Evolutionary conservation across 805 yeast species (phyloP).

Genomic region (Lipomyces spencermartinsiae): DNA sequence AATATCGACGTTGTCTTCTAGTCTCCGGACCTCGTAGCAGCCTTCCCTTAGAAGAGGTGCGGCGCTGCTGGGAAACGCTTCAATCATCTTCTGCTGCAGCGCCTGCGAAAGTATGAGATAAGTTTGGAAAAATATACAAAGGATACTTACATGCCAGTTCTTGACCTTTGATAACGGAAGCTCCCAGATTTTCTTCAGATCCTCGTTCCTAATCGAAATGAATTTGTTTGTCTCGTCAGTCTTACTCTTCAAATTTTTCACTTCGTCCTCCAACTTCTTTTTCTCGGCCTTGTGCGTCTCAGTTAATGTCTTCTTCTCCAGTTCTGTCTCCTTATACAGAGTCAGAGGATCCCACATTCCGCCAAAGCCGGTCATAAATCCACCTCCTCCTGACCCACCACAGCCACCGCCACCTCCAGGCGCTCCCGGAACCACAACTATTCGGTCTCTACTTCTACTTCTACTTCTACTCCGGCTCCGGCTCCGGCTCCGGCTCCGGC

Average conservation of each 20-base stretch:
- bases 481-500: background rate
- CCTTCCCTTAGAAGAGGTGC: slow-evolving; percentile 6
- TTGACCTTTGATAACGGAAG: slow-evolving; percentile 22
- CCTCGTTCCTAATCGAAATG: slow-evolving; percentile 13
- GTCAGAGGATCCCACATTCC: slow-evolving; percentile 1
- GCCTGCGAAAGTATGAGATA: background rate
- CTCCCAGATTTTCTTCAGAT: slow-evolving; percentile 25
- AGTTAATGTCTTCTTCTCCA: slow-evolving; percentile 3
- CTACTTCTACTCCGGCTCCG: background rate
- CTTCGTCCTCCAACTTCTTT: slow-evolving; percentile 17
- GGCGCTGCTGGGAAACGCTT: slow-evolving; percentile 15
- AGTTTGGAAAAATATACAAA: background rate
- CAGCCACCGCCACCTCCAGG: slow-evolving; percentile 10
- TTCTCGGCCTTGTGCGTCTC: slow-evolving; percentile 11
- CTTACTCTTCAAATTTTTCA: slow-evolving; percentile 14
- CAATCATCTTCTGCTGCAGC: slow-evolving; percentile 11
- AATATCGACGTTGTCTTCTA: slow-evolving; percentile 15
- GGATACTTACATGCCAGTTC: slow-evolving; percentile 24
- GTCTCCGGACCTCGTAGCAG: slow-evolving; percentile 22
- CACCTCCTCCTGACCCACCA: background rate
- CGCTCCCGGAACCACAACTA: slow-evolving; percentile 12
- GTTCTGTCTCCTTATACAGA: slow-evolving; percentile 3
- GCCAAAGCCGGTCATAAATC: background rate
- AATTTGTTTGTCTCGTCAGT: slow-evolving; percentile 10
- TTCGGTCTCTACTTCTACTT: slow-evolving; percentile 7